Evolutionary conservation across 805 yeast species (phyloP).

Genomic region (Teunomyces cretensis): DNA sequence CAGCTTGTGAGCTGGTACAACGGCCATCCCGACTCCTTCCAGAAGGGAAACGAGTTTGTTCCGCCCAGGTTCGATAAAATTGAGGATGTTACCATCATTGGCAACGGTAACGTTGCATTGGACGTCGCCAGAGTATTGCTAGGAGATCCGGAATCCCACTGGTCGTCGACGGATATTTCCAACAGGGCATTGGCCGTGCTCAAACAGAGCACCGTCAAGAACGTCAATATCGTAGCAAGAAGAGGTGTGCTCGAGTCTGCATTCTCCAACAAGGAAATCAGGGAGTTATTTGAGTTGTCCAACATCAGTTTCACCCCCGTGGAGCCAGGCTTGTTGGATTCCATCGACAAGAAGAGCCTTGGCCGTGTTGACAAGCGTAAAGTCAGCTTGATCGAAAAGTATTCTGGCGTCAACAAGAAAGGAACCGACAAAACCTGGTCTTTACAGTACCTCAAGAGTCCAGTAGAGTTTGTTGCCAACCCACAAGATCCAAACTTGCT

Average conservation of each 20-base stretch:
- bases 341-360: constrained; percentile 33
- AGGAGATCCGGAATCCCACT: constrained; percentile 51
- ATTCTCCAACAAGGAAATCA: constrained; percentile 86
- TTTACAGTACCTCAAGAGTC: constrained; percentile 68
- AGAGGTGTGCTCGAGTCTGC: constrained; percentile 85
- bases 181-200: constrained; percentile 57
- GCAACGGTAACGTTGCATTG: constrained; percentile 95
- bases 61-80: constrained; percentile 60
- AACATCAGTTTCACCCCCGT: constrained; percentile 43
- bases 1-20: constrained; percentile 96
- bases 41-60: constrained; percentile 28
- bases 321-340: constrained; percentile 30
- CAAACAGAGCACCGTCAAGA: constrained; percentile 51
- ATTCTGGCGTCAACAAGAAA: constrained; percentile 15
- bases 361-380: constrained; percentile 63
- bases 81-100: constrained; percentile 75
- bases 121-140: constrained; percentile 83
- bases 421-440: constrained; percentile 49
- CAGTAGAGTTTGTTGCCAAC: constrained; percentile 49
- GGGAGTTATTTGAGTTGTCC: constrained; percentile 72
- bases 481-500: constrained; percentile 37
- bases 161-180: constrained; percentile 75
- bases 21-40: constrained; percentile 67
- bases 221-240: constrained; percentile 76
- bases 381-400: constrained; percentile 60